A percentile compares a stretch with the other conserved stretches of the same genome.
Evolutionary conservation across 139 green algal genomes (phyloP).

Genomic region (Chlorella sp.): DNA sequence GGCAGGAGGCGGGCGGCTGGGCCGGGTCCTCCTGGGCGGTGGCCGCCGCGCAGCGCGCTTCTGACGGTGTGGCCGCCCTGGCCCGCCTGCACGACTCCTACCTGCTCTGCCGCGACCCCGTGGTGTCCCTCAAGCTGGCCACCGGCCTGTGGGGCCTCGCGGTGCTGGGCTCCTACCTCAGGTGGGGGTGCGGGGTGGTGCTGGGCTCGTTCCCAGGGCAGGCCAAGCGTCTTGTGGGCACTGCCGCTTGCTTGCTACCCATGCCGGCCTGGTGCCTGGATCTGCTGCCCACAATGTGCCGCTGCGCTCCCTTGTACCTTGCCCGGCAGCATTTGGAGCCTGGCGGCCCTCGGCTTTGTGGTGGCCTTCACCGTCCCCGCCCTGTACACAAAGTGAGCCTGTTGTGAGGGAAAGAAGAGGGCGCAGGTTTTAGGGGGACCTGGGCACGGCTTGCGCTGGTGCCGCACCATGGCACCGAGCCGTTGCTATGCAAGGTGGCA

Average conservation of each 20-base stretch:
- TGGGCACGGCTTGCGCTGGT: too few relatives aligned
- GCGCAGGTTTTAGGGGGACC: too few relatives aligned
- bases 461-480: too few relatives aligned
- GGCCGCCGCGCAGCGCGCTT: neutral
- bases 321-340: conserved; percentile 32
- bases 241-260: too few relatives aligned
- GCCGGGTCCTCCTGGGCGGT: neutral
- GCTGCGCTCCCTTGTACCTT: neutral
- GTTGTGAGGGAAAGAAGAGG: too few relatives aligned
- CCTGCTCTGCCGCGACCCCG: conserved; percentile 34
- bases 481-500: too few relatives aligned
- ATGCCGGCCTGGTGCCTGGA: neutral
- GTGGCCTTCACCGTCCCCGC: conserved; percentile 37
- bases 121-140: conserved; percentile 28
- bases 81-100: conserved; percentile 31
- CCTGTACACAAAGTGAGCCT: neutral
- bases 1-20: conserved; percentile 13
- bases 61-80: neutral
- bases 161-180: conserved; percentile 33
- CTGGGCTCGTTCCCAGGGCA: too few relatives aligned
- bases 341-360: conserved; percentile 35
- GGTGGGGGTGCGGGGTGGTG: neutral
- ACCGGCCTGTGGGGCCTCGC: conserved; percentile 35
- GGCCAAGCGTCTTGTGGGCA: too few relatives aligned
- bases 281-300: neutral